Base-by-base conservation (phyloP, 768 basidiomycete genomes). In the Chalciporus chontae region DNA sequence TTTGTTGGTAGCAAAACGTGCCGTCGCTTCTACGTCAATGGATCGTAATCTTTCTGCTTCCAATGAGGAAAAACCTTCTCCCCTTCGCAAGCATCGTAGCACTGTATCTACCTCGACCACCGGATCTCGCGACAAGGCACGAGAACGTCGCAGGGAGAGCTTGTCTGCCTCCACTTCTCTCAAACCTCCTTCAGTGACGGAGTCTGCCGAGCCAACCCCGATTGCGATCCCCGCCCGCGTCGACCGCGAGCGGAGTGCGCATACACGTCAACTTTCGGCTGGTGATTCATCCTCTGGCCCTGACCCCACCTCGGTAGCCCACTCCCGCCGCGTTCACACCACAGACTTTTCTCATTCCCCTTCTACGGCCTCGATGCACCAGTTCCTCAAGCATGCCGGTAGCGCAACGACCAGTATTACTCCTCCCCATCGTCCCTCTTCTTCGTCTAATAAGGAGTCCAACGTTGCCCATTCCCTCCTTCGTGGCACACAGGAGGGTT, bases 261-360 rank as follows among this genome's bases (percentile, higher is more conserved):
- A 90, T 64, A 66, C 77, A 17, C 75, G 85, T 59, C 88, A 88
- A 53, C 69, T 78, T 19, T 90, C 89, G 15, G 75, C 79, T 0
- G 79, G 85, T 44, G 87, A 84, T 40, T 85, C 79, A 14, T 81
- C 78, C 19, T 84, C 83, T 36, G 84, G 74, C 62, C 75, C 74
- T 47, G 68, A 68, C 32, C 55, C 41, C 10, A 73, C 69, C 50
- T 82, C 84, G 47, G 67, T 58, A 42, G 64, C 70, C 50, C 64
- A 68, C 56, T 63, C 79, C 39, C 81, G 88, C 17, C 84, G 87
- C 32, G 77, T 77, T 34, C 82, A 82, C 47, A 75, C 80, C 43
- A 84, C 77, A 7, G 92, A 94, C 66, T 93, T 90, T 68, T 91
- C 93, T 1, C 90, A 90, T 13, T 94, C 92, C 13, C 92, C 92